Evolutionary conservation across 176 grass and related monocot species (phyloP).

Genomic region (Carex littledalei): DNA sequence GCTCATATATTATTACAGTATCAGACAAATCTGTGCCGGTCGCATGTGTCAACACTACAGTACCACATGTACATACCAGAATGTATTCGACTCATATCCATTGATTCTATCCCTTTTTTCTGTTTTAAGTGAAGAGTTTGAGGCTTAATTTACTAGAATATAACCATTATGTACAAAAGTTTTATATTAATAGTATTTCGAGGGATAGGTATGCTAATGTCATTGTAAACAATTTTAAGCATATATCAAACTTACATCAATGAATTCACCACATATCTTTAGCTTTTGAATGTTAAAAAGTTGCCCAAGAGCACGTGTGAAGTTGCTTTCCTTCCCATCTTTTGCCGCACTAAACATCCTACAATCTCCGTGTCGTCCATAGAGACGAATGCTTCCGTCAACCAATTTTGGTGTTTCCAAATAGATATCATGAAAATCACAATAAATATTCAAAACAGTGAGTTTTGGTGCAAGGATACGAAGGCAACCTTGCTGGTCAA

Average conservation of each 20-base stretch:
- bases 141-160: neutral
- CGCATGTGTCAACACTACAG: neutral
- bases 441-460: constrained; percentile 23
- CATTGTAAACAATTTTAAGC: neutral
- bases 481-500: constrained; percentile 12
- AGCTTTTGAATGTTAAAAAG: constrained; percentile 34
- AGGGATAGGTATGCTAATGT: neutral
- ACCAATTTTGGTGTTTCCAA: constrained; percentile 31
- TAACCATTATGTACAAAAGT: neutral
- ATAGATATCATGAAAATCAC: constrained; percentile 25
- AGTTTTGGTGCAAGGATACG: constrained; percentile 41
- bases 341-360: neutral
- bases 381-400: neutral
- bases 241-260: constrained; percentile 27
- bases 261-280: neutral
- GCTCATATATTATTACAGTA: neutral
- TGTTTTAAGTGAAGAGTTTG: neutral
- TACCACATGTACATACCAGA: neutral
- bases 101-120: neutral
- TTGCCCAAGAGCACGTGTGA: constrained; percentile 31
- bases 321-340: constrained; percentile 8
- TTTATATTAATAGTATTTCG: too few relatives aligned
- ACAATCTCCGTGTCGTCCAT: neutral
- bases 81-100: neutral
- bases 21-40: neutral